Evolutionary conservation across 2,329 filamentous ascomycete genomes (phyloP), one percentile per base, ranked within the genome.

Genomic region (Ilyonectria robusta): DNA sequence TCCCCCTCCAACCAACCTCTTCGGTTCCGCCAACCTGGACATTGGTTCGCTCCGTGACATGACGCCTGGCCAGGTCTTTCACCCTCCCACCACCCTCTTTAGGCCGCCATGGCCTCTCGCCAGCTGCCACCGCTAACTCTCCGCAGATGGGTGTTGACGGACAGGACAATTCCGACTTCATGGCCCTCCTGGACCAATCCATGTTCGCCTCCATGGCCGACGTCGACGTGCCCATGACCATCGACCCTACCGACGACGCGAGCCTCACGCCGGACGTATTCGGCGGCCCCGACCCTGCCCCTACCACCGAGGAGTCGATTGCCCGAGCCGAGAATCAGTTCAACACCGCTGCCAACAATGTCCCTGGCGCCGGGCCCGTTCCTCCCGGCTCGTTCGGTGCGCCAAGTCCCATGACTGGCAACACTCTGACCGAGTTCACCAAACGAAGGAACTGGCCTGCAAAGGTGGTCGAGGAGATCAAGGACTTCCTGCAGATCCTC

Each of bases 401-500:
- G 55, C 71, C 75, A 68, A 73, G 73, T 68, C 66, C 79, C 26
- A 76, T 79, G 26, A 78, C 77, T 67, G 79, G 79, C 61, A 86
- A 79, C 75, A 85, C 84, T 17, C 75, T 89, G 69, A 88, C 86
- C 67, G 87, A 89, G 76, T 89, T 89, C 68, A 89, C 87, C 50
- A 89, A 89, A 79, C 81, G 87, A 73, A 83, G 86, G 66, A 89
- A 96, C 78, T 98, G 95, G 95, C 92, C 94, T 17, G 93, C 95
- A 78, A 92, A 93, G 71, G 92, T 97, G 13, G 89, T 98, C 26
- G 93, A 97, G 80, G 95, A 97, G 84, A 85, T 98, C 73, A 93
- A 92, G 77, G 95, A 98, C 80, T 89, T 98, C 73, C 82, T 97
- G 62, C 91, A 97, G 78, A 94, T 98, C 66, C 88, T 98, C 58